phyloP scores from a whole-genome alignment of 2,329 filamentous ascomycete species.

The Rugonectria rugulosa region DNA sequence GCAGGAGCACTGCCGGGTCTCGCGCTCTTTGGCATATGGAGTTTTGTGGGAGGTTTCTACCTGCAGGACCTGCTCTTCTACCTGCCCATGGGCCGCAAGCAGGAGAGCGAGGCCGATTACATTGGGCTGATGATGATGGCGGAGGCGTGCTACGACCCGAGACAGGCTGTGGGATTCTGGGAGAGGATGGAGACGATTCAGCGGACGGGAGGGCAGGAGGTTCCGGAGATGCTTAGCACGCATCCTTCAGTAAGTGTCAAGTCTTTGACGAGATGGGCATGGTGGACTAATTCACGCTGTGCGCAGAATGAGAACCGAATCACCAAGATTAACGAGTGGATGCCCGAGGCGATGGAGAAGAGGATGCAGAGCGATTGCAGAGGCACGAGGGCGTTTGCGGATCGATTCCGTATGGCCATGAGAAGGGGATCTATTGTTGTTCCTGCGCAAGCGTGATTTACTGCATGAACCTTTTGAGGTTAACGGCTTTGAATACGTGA shows the following conservation, averaged over 20 bases:
- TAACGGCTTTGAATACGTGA: no score
- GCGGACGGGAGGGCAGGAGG: slow-evolving; percentile 51
- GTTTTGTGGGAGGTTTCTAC: slow-evolving; percentile 52
- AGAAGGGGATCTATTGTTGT: slow-evolving; percentile 40
- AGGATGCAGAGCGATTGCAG: slow-evolving; percentile 61
- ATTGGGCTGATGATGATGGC: slow-evolving; percentile 86
- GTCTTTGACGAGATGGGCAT: no score
- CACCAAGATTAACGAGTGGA: slow-evolving; percentile 70
- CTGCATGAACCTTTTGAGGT: no score
- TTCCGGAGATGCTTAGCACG: slow-evolving; percentile 77
- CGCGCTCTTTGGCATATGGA: slow-evolving; percentile 48
- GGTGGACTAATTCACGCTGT: slow-evolving; percentile 4
- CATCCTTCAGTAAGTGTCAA: slow-evolving; percentile 70
- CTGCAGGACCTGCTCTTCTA: slow-evolving; percentile 70
- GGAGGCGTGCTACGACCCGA: slow-evolving; percentile 77
- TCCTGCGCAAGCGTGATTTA: slow-evolving; percentile 4
- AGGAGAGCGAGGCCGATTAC: slow-evolving; percentile 82
- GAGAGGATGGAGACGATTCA: slow-evolving; percentile 66
- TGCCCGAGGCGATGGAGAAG: slow-evolving; percentile 64
- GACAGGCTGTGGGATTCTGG: slow-evolving; percentile 72
- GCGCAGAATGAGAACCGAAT: slow-evolving; percentile 66
- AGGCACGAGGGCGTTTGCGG: slow-evolving; percentile 60
- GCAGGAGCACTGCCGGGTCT: slow-evolving; percentile 53
- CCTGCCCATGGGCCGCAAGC: slow-evolving; percentile 72
- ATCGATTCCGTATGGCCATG: slow-evolving; percentile 59